Evolutionary conservation across 345 rosid species (phyloP).

Genomic region (Gossypium bickii): DNA sequence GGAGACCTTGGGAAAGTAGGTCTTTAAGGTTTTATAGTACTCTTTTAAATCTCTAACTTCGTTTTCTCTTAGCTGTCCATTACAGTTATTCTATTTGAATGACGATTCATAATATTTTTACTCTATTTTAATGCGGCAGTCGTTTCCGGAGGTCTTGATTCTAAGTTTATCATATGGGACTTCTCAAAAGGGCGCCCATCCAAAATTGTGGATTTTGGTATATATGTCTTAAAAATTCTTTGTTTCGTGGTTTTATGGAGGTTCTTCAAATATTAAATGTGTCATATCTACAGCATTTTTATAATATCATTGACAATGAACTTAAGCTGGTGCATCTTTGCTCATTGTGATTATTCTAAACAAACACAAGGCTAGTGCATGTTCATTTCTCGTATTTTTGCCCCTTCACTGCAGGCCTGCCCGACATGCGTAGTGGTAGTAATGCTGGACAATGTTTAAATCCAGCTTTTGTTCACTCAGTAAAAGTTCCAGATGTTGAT

Average conservation of each 20-base stretch:
- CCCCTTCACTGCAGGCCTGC: conserved; percentile 37
- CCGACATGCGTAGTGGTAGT: conserved; percentile 29
- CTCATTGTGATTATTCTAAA: background rate
- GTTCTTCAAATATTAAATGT: background rate
- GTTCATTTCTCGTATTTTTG: conserved; percentile 1
- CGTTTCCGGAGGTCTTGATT: conserved; percentile 86
- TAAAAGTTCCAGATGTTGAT: conserved; percentile 73
- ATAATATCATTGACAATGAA: background rate
- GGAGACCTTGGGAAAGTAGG: conserved; percentile 96
- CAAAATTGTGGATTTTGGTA: conserved; percentile 75
- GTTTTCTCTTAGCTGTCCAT: background rate
- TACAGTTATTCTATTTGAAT: background rate
- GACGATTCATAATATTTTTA: background rate
- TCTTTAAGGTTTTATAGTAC: conserved; percentile 1
- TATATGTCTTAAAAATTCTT: conserved; percentile 4
- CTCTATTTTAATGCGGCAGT: conserved; percentile 36
- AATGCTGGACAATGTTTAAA: conserved; percentile 62
- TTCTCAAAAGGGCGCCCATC: conserved; percentile 73
- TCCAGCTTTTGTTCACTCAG: conserved; percentile 86
- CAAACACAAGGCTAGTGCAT: background rate
- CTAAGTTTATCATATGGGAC: conserved; percentile 89
- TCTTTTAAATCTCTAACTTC: background rate
- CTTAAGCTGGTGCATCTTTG: background rate
- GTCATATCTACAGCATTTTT: background rate
- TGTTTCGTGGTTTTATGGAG: background rate